Evolutionary conservation across 805 yeast genomes (phyloP).

Genomic region (Cyberlindnera misumaiensis): DNA sequence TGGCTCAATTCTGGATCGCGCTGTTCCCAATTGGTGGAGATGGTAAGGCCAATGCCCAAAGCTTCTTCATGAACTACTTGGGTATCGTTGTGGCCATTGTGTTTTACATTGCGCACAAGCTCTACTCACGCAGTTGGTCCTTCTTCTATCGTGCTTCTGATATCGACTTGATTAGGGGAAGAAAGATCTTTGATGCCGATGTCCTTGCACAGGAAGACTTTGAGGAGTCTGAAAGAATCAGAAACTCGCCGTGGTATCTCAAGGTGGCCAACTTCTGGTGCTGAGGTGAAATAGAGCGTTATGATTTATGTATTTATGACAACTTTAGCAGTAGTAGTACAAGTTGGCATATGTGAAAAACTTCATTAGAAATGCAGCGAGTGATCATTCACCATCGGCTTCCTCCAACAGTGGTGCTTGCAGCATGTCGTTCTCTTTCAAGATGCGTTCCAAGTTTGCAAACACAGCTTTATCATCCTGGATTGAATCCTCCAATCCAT

Average conservation of each 20-base stretch:
- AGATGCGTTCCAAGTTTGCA: conserved; percentile 30
- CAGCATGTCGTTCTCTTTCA: conserved; percentile 23
- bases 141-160: conserved; percentile 31
- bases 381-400: conserved; percentile 1
- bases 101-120: conserved; percentile 46
- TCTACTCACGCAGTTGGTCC: conserved; percentile 32
- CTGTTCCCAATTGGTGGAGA: conserved; percentile 47
- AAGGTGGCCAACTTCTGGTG: conserved; percentile 24
- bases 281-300: conserved; percentile 10
- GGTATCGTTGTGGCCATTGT: conserved; percentile 37
- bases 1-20: conserved; percentile 64
- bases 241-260: conserved; percentile 12
- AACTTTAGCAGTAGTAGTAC: too few species aligned
- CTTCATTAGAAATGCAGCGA: too few species aligned
- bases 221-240: conserved; percentile 25
- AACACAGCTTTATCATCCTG: conserved; percentile 39
- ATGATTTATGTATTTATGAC: too few species aligned
- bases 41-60: conserved; percentile 29
- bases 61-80: conserved; percentile 49
- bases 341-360: too few species aligned
- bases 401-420: conserved; percentile 5
- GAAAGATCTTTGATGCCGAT: conserved; percentile 38
- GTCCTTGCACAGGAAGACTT: conserved; percentile 33
- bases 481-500: conserved; percentile 59
- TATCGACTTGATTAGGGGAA: conserved; percentile 39